A percentile compares a stretch with the other conserved stretches of the same genome.
Conservation (phyloP, 441 rosid genomes). For the Dalechampia spathulata region DNA sequence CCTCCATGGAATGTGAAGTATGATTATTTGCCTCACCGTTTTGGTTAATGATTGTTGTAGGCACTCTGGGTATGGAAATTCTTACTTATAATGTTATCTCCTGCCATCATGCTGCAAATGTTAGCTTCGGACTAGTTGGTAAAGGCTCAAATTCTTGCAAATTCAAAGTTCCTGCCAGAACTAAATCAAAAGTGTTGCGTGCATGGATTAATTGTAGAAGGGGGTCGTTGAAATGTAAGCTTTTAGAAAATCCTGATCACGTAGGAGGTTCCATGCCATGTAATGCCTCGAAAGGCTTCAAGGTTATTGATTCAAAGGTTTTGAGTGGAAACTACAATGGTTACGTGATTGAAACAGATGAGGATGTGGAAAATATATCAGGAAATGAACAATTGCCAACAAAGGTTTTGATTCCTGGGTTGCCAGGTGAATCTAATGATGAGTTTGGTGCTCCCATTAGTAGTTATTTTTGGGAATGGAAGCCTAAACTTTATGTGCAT, state of each 20-base stretch:
- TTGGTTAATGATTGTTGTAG: slow-evolving; percentile 20
- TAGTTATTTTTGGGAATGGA: slow-evolving; percentile 75
- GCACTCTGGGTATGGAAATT: slow-evolving; percentile 37
- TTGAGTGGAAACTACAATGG: slow-evolving; percentile 37
- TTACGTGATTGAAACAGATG: slow-evolving; percentile 54
- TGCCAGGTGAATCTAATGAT: slow-evolving; percentile 58
- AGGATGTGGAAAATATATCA: slow-evolving; percentile 27
- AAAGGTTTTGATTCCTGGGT: slow-evolving; percentile 60
- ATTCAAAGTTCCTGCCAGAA: slow-evolving; percentile 15
- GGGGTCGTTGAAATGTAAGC: slow-evolving; percentile 21
- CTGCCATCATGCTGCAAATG: slow-evolving; percentile 18
- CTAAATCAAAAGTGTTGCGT: slow-evolving; percentile 20
- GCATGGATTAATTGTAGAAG: slow-evolving; percentile 16
- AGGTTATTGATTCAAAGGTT: slow-evolving; percentile 27
- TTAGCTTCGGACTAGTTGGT: slow-evolving; percentile 22
- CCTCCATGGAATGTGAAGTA: background rate
- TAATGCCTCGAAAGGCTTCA: slow-evolving; percentile 14
- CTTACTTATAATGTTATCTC: slow-evolving; percentile 26
- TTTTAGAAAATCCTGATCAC: slow-evolving; percentile 12
- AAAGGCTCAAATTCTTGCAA: slow-evolving; percentile 16
- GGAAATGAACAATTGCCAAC: slow-evolving; percentile 30
- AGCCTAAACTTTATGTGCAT: slow-evolving; percentile 63
- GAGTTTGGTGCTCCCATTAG: slow-evolving; percentile 44
- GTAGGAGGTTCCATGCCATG: slow-evolving; percentile 17
- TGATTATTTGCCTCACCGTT: slow-evolving; percentile 1